phyloP scores from a whole-genome alignment of 345 rosid species.

The Rhodomyrtus tomentosa region DNA sequence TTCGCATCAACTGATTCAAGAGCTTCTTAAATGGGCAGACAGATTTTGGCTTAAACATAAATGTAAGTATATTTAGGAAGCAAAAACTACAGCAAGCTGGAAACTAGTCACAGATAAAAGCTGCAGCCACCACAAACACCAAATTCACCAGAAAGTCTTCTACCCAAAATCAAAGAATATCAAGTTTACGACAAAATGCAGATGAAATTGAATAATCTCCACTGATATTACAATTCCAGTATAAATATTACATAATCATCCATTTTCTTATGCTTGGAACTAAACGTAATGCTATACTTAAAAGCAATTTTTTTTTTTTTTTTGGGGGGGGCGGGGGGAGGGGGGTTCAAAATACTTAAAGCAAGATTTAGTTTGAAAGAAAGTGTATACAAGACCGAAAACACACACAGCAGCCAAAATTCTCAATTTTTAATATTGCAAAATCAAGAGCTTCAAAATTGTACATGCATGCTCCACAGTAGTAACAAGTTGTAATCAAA shows the following conservation, averaged over 20 bases:
- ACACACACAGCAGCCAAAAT: background rate
- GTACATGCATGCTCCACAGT: background rate
- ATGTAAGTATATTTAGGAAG: background rate
- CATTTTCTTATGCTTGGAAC: background rate
- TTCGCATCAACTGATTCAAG: background rate
- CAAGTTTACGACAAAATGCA: background rate
- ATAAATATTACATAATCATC: background rate
- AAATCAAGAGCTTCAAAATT: background rate
- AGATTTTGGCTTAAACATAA: background rate
- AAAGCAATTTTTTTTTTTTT: too few species aligned
- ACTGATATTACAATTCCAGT: background rate
- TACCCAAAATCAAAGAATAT: background rate
- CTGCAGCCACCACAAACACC: background rate
- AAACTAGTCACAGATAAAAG: background rate
- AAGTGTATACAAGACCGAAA: background rate
- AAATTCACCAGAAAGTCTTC: background rate
- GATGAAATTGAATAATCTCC: background rate
- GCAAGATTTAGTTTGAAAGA: background rate
- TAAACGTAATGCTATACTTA: background rate
- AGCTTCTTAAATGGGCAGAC: background rate
- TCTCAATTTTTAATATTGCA: background rate
- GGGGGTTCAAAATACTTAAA: too few species aligned
- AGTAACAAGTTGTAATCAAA: background rate
- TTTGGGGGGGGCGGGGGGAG: too few species aligned
- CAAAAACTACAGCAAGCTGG: background rate